phyloP scores from a whole-genome alignment of 2,329 filamentous ascomycete genomes.

The Aspergillus pseudoviridinutans region DNA sequence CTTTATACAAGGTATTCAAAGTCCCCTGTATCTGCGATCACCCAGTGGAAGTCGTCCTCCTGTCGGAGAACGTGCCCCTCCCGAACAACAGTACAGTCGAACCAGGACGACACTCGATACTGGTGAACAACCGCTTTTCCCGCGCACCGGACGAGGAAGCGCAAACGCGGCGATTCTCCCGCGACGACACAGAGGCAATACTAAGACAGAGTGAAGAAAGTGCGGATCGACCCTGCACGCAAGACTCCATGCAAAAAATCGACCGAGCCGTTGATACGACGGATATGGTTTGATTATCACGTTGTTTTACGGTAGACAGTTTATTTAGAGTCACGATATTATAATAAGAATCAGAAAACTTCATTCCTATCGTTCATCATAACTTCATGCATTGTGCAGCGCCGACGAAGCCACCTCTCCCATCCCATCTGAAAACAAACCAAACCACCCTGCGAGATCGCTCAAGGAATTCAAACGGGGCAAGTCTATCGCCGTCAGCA shows the following conservation, averaged over 20 bases:
- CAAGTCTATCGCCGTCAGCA: conserved; percentile 14
- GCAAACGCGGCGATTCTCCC: conserved; percentile 5
- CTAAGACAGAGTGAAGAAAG: conserved; percentile 10
- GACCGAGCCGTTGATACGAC: conserved; percentile 3
- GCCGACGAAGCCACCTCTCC: background rate
- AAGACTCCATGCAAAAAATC: background rate
- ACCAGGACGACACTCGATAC: conserved; percentile 24
- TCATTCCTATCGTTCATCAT: background rate
- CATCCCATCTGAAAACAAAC: background rate
- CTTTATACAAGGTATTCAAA: conserved; percentile 27
- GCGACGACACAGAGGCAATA: conserved; percentile 10
- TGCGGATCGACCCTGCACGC: background rate
- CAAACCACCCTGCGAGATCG: background rate
- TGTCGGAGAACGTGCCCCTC: conserved; percentile 33
- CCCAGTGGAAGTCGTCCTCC: conserved; percentile 29
- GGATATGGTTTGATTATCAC: conserved; percentile 8
- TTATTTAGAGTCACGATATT: background rate
- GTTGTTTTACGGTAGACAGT: background rate
- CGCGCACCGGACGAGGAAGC: conserved; percentile 10
- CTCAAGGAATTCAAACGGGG: conserved; percentile 12
- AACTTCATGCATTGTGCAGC: background rate
- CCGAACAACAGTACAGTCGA: conserved; percentile 33
- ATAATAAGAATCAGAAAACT: background rate
- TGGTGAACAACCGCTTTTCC: conserved; percentile 36
- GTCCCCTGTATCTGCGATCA: conserved; percentile 31